phyloP scores from a whole-genome alignment of 2,329 filamentous ascomycete species.

The Daldinia sp. region DNA sequence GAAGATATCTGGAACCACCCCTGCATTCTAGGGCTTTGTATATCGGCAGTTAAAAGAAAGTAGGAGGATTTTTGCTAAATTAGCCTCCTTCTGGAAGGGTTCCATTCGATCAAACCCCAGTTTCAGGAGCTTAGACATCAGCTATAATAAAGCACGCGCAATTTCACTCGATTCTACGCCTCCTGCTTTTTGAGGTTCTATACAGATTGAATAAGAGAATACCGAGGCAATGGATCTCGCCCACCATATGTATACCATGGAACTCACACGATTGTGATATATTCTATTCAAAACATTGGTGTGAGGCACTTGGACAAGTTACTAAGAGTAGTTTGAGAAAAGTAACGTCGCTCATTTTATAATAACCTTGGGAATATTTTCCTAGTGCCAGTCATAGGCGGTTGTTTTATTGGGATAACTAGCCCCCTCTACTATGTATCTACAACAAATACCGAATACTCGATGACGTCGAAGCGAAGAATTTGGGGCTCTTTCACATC shows the following conservation, averaged over 20 bases:
- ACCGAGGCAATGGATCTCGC: not conserved
- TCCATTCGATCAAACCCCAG: not conserved
- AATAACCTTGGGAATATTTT: no score
- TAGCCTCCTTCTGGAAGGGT: not conserved
- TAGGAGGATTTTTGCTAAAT: not conserved
- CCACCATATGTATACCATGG: not conserved
- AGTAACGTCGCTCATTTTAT: no score
- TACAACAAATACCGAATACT: no score
- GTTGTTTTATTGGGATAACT: no score
- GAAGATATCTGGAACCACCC: not conserved
- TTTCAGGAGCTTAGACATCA: not conserved
- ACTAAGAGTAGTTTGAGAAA: no score
- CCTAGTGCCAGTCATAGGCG: no score
- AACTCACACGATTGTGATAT: not conserved
- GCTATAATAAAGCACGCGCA: not conserved
- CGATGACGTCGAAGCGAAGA: no score
- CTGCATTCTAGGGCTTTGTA: not conserved
- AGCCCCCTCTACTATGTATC: no score
- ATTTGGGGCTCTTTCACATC: no score
- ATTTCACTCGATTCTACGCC: not conserved
- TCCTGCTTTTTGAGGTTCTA: not conserved
- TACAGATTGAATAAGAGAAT: not conserved
- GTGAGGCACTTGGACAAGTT: no score
- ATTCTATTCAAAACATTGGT: no score
- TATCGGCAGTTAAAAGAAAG: not conserved